Base-by-base conservation (phyloP, 2,329 filamentous ascomycete genomes). In the Colletotrichum sojae region DNA sequence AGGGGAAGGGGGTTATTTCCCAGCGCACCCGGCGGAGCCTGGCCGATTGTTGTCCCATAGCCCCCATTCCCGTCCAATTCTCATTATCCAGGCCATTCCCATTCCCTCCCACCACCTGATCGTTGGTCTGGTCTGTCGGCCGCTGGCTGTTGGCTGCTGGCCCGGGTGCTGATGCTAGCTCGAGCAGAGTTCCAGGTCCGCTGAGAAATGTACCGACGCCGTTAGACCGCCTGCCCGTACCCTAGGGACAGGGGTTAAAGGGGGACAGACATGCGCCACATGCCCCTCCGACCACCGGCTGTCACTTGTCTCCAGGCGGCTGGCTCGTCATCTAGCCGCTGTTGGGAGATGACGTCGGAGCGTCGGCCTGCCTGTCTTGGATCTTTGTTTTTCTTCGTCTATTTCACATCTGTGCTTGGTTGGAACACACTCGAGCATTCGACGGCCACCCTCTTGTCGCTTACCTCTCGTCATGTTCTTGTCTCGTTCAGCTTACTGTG, bases 281-380 rank as follows among this genome's bases (percentile, higher is more conserved):
- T 48, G 40, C 61, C 54, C 60, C 53, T 68, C 60, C 39, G 18
- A 40, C 53, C 61, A 65, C 61, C 43, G 48, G 40, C 45, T 54
- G 65, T 67, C 65, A 58, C 59, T 67, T 54, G 66, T 46, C 15
- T 51, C 61, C 54, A 25, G 51, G 18, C 51, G 18, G 54, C n/a
- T 54, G 57, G 57, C 65, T 43, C 63, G 54, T 51, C 49, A n/a
- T 62, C 18, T 48, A 48, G 45, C 18, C 25, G 46, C 48, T 55
- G 54, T 65, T 49, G 61, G 54, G 54, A 65, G 36, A 69, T 69
- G 66, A 69, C 66, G 66, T 69, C 54, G 66, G n/a, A 65, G 40
- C 40, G 36, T 31, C 54, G 54, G 54, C 43, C 18, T 61, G 46
- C 54, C 58, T 68, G 61, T 60, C 49, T 65, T 59, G 66, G 10